Percentiles rank a stretch among this genome's conserved stretches.
These are phyloP conservation scores for Umbellularia californica DNA, from an alignment of 164 flowering plant species.

Conservation along the genomic window DNA sequence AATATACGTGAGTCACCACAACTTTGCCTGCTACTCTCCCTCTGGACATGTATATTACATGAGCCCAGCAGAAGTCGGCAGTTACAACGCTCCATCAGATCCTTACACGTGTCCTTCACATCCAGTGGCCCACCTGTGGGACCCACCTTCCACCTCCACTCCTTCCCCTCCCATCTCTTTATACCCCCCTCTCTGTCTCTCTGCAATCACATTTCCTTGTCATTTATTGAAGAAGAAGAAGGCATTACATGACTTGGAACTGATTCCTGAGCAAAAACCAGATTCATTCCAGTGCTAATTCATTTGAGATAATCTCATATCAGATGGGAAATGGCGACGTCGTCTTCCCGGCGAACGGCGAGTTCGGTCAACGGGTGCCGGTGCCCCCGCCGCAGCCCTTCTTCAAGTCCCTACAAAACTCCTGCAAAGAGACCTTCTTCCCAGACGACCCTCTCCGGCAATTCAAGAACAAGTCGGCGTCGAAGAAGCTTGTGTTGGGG, in stretches of 20 bases:
- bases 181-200: neutral
- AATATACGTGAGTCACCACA: neutral
- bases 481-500: slow-evolving; percentile 37
- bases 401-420: slow-evolving; percentile 36
- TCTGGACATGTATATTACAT: no score
- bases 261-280: neutral
- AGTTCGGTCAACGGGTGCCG: slow-evolving; percentile 42
- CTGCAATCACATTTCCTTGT: neutral
- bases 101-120: neutral
- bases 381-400: slow-evolving; percentile 82
- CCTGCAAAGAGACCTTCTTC: slow-evolving; percentile 79
- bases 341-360: slow-evolving; percentile 10
- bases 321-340: slow-evolving; percentile 21
- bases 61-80: no score
- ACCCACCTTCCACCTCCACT: neutral
- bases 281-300: neutral
- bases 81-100: neutral
- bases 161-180: neutral
- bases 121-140: neutral
- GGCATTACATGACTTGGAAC: neutral
- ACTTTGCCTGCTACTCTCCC: neutral
- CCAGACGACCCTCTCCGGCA: slow-evolving; percentile 90
- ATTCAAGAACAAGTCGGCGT: slow-evolving; percentile 59
- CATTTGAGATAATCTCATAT: neutral
- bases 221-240: neutral